Evolutionary conservation across 257 asterid genomes (phyloP), one percentile per base, ranked within the genome.

Genomic region (Hygrophila difformis): DNA sequence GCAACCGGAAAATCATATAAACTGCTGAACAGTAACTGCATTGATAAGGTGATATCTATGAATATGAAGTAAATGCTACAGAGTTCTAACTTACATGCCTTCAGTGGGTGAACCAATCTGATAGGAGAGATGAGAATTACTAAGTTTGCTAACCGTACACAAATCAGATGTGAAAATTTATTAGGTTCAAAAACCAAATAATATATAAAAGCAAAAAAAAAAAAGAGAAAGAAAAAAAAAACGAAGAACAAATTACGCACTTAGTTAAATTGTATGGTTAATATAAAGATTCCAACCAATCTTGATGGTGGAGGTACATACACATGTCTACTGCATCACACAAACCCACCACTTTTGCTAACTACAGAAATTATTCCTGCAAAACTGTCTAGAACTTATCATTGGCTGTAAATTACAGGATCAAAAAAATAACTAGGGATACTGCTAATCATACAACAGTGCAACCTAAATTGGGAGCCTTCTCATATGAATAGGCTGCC

Each of bases 361-460:
- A 53, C 88, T 75, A 78, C 73, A 66, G 59, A 61, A 40, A 69
- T 75, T 79, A 64, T 72, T 79, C 79, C 91, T 70, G 79, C 82
- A 79, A 76, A 79, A 73, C 86, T 79, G 78, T 64, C 79, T 71
- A 69, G 57, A 67, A 56, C 67, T 72, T 51, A 69, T 70, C 75
- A 58, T 59, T 66, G 64, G 67, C 71, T 57, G 68, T 82, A 82
- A 74, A 73, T 74, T 83, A 86, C 94, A 86, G 73, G 79, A 73
- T 3, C 31, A 26, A 69, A 74, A 51, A 53, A 51, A 70, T 65
- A 63, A 61, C 62, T 65, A 48, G 69, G 71, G 69, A 67, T 65
- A 61, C 75, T 63, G 70, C 84, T 86, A 82, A 75, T 83, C 75
- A 66, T 87, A 87, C 97, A 87, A 78, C 95, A 83, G 69, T 8